Base-by-base conservation (phyloP, 768 basidiomycete genomes). In the Kwoniella dejecticola region DNA sequence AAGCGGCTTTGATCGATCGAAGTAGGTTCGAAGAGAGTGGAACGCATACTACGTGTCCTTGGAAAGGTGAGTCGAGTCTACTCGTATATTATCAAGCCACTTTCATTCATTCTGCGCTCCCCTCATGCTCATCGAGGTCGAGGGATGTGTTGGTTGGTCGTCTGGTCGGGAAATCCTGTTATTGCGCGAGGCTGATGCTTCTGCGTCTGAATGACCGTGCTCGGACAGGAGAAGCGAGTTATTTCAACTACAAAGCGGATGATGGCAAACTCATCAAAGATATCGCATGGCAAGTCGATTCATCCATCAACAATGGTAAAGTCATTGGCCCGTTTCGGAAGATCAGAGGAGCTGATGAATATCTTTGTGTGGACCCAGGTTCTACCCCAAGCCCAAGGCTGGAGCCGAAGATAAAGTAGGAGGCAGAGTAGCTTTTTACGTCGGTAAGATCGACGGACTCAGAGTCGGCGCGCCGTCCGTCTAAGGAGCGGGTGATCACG, bases 211-310 rank as follows among this genome's bases (percentile, higher is more conserved):
- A n/a, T n/a, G n/a, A n/a, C n/a, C n/a, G n/a, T n/a, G n/a, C n/a
- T n/a, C n/a, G n/a, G n/a, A n/a, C 30, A 77, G 76, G 76, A 31
- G 63, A 42, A 10, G 74, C 74, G 3, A 69, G 63, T 45, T 77
- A 77, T 57, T 77, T 68, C 68, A 72, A 74, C 59, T 77, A 76
- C 57, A 50, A 63, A 41, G 62, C 53, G 12, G 64, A 67, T 23
- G 74, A 77, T 58, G 76, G 76, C 2, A 62, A 74, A 13, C 52
- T 67, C 13, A 60, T 74, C 57, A 74, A 76, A 57, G 76, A 77
- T 61, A 64, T 74, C 45, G 74, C 72, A 19, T 77, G 76, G 76
- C 71, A 47, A 23, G 67, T 64, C n/a, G 4, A 17, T 38, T 8
- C 17, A 41, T 29, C 19, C 12, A 8, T 31, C 27, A 31, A 42